Percentiles rank a stretch among this genome's conserved stretches.
These are phyloP conservation scores for Hansenula sp. DNA, from an alignment of 1,139 yeast species.

Conservation along the genomic window DNA sequence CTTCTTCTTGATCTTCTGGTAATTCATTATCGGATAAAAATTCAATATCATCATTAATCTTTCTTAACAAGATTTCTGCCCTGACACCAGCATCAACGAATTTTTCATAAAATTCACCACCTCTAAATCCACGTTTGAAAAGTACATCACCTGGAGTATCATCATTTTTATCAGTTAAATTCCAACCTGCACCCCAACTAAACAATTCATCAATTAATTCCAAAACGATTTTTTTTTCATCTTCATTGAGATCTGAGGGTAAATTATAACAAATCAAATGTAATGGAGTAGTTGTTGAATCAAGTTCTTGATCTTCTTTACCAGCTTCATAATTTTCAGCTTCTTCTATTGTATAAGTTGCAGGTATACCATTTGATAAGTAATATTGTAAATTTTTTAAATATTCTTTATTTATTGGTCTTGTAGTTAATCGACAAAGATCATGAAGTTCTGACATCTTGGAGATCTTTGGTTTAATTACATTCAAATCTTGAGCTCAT, in stretches of 20 bases:
- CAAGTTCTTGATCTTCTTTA: constrained; percentile 35
- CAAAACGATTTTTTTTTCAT: constrained; percentile 44
- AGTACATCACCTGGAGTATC: constrained; percentile 77
- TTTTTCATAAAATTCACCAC: constrained; percentile 38
- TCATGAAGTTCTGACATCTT: constrained; percentile 69
- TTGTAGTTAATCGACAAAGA: constrained; percentile 47
- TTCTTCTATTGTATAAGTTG: constrained; percentile 80
- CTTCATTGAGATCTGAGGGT: constrained; percentile 39
- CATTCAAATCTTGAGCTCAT: constrained; percentile 1
- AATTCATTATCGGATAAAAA: constrained; percentile 28
- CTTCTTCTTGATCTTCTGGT: constrained; percentile 16
- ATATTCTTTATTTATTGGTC: constrained; percentile 53
- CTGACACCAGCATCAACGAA: constrained; percentile 87
- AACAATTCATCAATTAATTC: constrained; percentile 62
- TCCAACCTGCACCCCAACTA: constrained; percentile 93
- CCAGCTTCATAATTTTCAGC: constrained; percentile 50
- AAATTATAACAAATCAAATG: constrained; percentile 53
- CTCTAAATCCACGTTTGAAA: constrained; percentile 43
- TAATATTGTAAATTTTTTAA: constrained; percentile 39
- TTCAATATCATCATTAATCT: constrained; percentile 58
- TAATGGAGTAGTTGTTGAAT: constrained; percentile 70
- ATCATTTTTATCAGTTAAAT: constrained; percentile 56
- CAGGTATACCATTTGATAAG: constrained; percentile 64
- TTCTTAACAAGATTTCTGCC: constrained; percentile 77
- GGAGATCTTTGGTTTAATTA: too few relatives aligned